Conservation (phyloP, 352 stramenopile species). For the Blastocystis sp. region DNA sequence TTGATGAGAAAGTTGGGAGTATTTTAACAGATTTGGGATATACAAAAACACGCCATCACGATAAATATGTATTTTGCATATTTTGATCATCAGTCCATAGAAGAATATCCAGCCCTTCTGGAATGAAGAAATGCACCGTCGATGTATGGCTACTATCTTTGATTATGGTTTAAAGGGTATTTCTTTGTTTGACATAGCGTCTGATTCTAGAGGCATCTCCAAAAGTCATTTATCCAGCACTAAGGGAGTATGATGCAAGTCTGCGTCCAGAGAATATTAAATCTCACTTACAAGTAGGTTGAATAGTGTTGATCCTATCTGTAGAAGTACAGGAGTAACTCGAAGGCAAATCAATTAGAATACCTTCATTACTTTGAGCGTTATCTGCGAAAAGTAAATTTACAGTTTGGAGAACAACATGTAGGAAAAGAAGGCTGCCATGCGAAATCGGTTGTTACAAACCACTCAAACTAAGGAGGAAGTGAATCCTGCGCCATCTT, state of each 20-base stretch:
- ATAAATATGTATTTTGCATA: constrained; percentile 35
- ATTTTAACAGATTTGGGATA: constrained; percentile 56
- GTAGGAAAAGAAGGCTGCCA: constrained; percentile 43
- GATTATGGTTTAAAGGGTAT: constrained; percentile 48
- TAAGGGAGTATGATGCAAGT: neutral
- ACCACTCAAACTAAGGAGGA: neutral
- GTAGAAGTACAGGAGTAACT: constrained; percentile 57
- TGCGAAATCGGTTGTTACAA: neutral
- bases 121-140: constrained; percentile 55
- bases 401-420: neutral
- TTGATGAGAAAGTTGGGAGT: constrained; percentile 52
- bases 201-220: constrained; percentile 37
- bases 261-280: constrained; percentile 53
- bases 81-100: neutral
- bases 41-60: constrained; percentile 52
- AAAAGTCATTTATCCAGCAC: constrained; percentile 53
- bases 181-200: no score
- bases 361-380: constrained; percentile 54
- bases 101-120: constrained; percentile 61
- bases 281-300: constrained; percentile 39
- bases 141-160: constrained; percentile 51
- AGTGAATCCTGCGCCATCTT: neutral
- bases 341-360: constrained; percentile 55
- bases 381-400: neutral
- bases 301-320: neutral